Base-by-base conservation (phyloP, 1,284 basidiomycete genomes). In the Ustilago vetiveriae region DNA sequence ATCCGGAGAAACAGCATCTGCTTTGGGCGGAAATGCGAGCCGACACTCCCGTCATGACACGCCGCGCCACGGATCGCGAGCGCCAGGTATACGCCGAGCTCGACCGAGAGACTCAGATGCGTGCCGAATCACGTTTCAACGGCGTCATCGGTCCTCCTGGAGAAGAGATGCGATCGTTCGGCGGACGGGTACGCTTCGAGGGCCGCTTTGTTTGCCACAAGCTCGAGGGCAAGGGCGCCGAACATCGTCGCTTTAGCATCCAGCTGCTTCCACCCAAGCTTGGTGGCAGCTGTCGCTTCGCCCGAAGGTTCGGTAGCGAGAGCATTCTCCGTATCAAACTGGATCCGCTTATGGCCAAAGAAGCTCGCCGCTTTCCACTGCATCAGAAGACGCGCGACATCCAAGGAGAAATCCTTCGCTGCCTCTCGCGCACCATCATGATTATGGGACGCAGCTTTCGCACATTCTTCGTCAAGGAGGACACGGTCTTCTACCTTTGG, bases 401-500 rank as follows among this genome's bases (percentile, higher is more conserved):
- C 29, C 52, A 60, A 33, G 38, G 39, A n/a, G 67, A 70, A 37
- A 65, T 70, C 33, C 23, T n/a, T 2, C 44, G 47, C 23, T 56
- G 60, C 29, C 44, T 70, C 24, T 16, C 35, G 3, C 56, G 47
- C 5, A 43, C 50, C 1, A 13, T 72, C 21, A 33, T 30, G 6
- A 47, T 68, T 44, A 55, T 78, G 24, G 76, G 74, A 1, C 54
- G 68, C 6, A 23, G 17, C 16, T 78, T 56, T 36, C 60, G 71
- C 0, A 54, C 70, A 3, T 75, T 79, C 41, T 73, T 64, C 36
- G 54, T 53, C 53, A 79, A 81, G 50, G 70, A 75, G 39, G 72
- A 73, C 3, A 66, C 74, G 1, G 41, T 74, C 26, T 68, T 69
- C 5, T 74, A 62, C 14, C 59, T 75, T 33, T 65, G 62, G 35